A percentile compares a stretch with the other conserved stretches of the same genome.
phyloP scores from a whole-genome alignment of 1,284 basidiomycete genomes.

The Dichomitus squalens region DNA sequence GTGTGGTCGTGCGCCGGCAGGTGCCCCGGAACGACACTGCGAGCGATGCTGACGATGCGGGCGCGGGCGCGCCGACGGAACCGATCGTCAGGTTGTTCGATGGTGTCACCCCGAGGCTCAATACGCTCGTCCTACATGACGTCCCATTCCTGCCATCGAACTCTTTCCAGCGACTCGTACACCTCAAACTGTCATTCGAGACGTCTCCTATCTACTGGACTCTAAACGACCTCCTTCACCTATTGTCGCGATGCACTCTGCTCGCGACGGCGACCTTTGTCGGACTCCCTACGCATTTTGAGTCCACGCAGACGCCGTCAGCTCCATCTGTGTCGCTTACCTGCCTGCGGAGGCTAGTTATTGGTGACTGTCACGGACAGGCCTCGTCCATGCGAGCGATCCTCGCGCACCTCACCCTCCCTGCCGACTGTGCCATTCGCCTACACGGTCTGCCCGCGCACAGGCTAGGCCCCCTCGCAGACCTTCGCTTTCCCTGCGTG shows the following conservation, averaged over 20 bases:
- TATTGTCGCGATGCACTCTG: conserved; percentile 1
- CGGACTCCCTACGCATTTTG: conserved; percentile 15
- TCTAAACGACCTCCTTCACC: conserved; percentile 5
- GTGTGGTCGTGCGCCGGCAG: conserved; percentile 5
- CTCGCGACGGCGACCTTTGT: conserved; percentile 2
- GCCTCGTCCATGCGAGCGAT: conserved; percentile 7
- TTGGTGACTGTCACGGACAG: conserved; percentile 11
- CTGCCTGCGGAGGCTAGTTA: conserved; percentile 4
- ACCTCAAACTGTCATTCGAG: conserved; percentile 12
- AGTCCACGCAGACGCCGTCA: background rate
- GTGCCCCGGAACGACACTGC: background rate
- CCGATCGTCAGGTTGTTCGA: conserved; percentile 8
- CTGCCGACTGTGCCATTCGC: conserved; percentile 6
- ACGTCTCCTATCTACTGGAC: conserved; percentile 1
- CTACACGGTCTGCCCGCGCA: conserved; percentile 10
- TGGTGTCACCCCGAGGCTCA: conserved; percentile 11
- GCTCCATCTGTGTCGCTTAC: background rate
- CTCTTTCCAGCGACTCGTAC: background rate
- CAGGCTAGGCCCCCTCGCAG: background rate
- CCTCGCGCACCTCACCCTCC: conserved; percentile 7
- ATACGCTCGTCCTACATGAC: conserved; percentile 14
- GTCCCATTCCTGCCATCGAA: conserved; percentile 19
- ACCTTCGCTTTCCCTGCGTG: background rate
- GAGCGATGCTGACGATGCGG: background rate
- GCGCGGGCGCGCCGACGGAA: background rate